phyloP scores from a whole-genome alignment of 345 rosid genomes.

The Linum tenue region DNA sequence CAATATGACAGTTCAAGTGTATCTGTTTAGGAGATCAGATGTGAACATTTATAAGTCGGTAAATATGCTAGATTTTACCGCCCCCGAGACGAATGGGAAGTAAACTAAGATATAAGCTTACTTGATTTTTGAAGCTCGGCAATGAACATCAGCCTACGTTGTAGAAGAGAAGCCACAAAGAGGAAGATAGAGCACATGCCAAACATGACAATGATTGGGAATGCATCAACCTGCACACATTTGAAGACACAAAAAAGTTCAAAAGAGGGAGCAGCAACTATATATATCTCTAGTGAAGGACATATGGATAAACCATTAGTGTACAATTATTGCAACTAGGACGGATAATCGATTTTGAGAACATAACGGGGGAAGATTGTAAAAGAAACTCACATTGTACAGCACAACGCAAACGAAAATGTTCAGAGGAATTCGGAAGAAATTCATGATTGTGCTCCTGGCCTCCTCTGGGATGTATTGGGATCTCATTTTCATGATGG shows the following conservation, averaged over 20 bases:
- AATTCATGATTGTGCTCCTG: constrained; percentile 97
- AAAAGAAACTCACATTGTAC: constrained; percentile 59
- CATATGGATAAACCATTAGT: background rate
- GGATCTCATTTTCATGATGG: constrained; percentile 98
- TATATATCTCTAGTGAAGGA: too few species aligned
- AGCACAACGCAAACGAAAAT: constrained; percentile 81
- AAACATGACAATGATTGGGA: constrained; percentile 89
- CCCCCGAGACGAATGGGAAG: background rate
- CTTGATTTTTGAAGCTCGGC: constrained; percentile 58
- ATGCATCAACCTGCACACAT: constrained; percentile 62
- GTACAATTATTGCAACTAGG: background rate
- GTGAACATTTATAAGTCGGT: too few species aligned
- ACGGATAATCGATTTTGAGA: background rate
- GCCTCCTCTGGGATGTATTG: constrained; percentile 98
- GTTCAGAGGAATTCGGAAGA: constrained; percentile 91
- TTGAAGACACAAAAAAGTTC: background rate
- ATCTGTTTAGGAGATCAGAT: too few species aligned
- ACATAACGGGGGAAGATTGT: background rate
- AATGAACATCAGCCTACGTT: constrained; percentile 72
- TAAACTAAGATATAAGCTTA: constrained; percentile 17
- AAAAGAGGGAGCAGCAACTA: background rate
- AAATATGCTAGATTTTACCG: too few species aligned
- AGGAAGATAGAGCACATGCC: constrained; percentile 98
- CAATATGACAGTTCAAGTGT: too few species aligned
- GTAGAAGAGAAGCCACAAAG: constrained; percentile 76